Conservation (phyloP, 257 asterid genomes). For the Forsythia suspensa region DNA sequence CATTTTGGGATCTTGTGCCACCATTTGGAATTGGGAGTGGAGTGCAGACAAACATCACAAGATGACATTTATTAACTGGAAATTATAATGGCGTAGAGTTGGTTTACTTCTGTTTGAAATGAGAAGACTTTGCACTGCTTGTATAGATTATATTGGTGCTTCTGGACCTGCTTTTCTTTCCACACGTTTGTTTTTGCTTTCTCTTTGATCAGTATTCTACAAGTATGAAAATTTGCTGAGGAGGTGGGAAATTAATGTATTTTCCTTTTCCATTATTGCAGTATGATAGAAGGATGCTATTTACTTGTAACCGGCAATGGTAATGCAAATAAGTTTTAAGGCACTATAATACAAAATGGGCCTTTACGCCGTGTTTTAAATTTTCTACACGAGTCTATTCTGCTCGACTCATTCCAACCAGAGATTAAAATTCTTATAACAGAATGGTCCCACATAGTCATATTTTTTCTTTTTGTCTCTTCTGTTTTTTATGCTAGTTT, state of each 20-base stretch:
- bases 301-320: too few relatives aligned
- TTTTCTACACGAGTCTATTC: not conserved
- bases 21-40: not conserved
- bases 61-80: not conserved
- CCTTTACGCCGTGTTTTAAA: not conserved
- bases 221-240: not conserved
- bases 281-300: not conserved
- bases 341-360: not conserved
- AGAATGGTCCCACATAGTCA: not conserved
- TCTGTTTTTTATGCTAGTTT: conserved; percentile 1
- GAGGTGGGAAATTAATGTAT: not conserved
- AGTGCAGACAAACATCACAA: not conserved
- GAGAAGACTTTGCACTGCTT: not conserved
- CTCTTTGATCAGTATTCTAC: not conserved
- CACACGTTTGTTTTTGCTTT: too few relatives aligned
- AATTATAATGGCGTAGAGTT: not conserved
- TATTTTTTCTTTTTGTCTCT: not conserved
- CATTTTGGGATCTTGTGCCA: not conserved
- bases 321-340: not conserved
- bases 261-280: not conserved
- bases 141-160: not conserved
- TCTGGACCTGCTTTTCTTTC: not conserved
- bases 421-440: not conserved
- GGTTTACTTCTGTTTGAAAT: not conserved
- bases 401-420: not conserved